Evolutionary conservation across 345 rosid genomes (phyloP).

Genomic region (Populus euphratica): DNA sequence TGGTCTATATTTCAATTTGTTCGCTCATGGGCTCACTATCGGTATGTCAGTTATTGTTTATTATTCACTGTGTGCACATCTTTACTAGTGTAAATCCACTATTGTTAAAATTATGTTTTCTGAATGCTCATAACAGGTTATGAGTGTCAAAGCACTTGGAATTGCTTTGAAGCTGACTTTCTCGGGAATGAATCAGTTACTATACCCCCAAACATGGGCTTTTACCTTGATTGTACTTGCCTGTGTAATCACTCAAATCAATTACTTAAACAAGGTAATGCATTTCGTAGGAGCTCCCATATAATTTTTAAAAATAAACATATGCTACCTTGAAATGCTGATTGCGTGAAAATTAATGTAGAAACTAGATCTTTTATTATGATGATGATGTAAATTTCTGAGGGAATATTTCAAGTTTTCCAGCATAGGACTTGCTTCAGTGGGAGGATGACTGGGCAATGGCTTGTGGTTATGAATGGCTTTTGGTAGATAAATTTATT

Average conservation of each 20-base stretch:
- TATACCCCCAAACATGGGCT: constrained; percentile 30
- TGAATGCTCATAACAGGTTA: constrained; percentile 18
- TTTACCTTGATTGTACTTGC: constrained; percentile 18
- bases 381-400: not conserved
- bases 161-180: constrained; percentile 33
- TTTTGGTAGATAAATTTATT: not conserved
- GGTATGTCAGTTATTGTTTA: not conserved
- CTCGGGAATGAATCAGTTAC: constrained; percentile 28
- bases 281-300: not conserved
- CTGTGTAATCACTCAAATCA: constrained; percentile 29
- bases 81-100: not conserved
- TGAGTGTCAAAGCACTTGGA: constrained; percentile 33
- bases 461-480: not conserved
- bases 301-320: not conserved
- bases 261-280: constrained; percentile 34
- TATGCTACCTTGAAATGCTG: not conserved
- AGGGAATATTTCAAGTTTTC: not conserved
- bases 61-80: not conserved
- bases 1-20: constrained; percentile 27
- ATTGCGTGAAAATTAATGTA: not conserved
- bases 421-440: not conserved
- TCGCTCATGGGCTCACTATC: constrained; percentile 24
- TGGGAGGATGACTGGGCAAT: not conserved
- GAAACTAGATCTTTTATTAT: not conserved
- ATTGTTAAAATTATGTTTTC: not conserved